A percentile compares a stretch with the other conserved stretches of the same genome.
Evolutionary conservation across 129 eudicot species (phyloP).

Genomic region (Arctium lappa): DNA sequence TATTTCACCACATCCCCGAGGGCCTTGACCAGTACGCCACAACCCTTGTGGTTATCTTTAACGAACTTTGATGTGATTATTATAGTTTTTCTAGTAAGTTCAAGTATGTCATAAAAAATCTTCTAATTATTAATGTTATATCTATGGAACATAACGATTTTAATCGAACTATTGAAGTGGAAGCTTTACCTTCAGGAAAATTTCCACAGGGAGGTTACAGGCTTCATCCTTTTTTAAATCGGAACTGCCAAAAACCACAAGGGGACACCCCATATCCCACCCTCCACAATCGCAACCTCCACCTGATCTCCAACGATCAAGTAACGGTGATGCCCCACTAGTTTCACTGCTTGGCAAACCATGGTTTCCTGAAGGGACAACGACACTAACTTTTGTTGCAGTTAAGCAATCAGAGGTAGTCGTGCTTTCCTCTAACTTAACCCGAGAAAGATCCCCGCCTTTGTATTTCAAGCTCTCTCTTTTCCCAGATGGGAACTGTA

Average conservation of each 20-base stretch:
- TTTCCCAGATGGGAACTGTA: constrained; percentile 65
- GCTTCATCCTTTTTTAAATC: constrained; percentile 31
- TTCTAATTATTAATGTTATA: not conserved
- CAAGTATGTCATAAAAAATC: too few species aligned
- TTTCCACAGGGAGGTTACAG: constrained; percentile 8
- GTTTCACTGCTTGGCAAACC: constrained; percentile 55
- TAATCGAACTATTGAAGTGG: not conserved
- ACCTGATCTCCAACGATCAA: constrained; percentile 79
- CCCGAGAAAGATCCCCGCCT: constrained; percentile 40
- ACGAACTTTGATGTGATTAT: too few species aligned
- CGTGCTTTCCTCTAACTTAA: constrained; percentile 25
- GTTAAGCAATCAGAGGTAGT: constrained; percentile 23
- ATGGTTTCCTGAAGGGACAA: constrained; percentile 79
- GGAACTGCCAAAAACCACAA: constrained; percentile 57
- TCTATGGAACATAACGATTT: not conserved
- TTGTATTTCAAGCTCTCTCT: constrained; percentile 61
- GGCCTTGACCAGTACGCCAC: too few species aligned
- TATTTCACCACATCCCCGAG: too few species aligned
- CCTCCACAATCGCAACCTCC: constrained; percentile 97
- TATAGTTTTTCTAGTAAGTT: too few species aligned
- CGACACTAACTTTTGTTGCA: constrained; percentile 53
- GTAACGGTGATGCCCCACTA: constrained; percentile 62
- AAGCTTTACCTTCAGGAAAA: constrained; percentile 32
- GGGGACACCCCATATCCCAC: constrained; percentile 97
- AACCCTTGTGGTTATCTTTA: too few species aligned